Conservation (phyloP, 2,329 filamentous ascomycete species). For the Trichoderma semiorbis region DNA sequence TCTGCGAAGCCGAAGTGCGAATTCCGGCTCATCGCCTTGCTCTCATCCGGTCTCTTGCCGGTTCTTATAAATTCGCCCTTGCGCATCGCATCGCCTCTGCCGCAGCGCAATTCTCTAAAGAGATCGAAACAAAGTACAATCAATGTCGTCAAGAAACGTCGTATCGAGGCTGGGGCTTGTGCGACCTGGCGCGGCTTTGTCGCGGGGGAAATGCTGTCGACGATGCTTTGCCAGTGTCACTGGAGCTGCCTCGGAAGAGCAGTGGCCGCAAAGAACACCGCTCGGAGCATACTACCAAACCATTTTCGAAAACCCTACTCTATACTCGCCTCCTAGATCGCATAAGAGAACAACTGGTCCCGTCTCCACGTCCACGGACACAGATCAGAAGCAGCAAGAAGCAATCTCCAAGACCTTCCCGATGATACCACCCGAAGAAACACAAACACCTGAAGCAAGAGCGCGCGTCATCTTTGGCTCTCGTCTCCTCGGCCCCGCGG, state of each 20-base stretch:
- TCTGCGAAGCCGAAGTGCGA: constrained; percentile 14
- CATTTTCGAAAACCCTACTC: constrained; percentile 48
- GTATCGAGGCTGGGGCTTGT: constrained; percentile 31
- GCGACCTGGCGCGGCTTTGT: constrained; percentile 22
- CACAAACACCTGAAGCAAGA: constrained; percentile 47
- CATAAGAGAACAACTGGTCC: constrained; percentile 39
- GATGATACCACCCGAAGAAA: constrained; percentile 15
- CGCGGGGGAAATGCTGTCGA: constrained; percentile 19
- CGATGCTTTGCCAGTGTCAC: constrained; percentile 30
- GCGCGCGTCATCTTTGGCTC: constrained; percentile 77
- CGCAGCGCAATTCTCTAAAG: neutral
- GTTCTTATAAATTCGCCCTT: neutral
- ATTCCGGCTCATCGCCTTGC: neutral
- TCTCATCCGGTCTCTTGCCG: neutral
- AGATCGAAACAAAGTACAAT: constrained; percentile 22
- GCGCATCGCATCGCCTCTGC: neutral
- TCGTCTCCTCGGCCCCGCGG: constrained; percentile 68
- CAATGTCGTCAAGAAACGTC: constrained; percentile 30
- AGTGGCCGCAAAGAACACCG: constrained; percentile 41
- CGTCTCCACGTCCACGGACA: constrained; percentile 37
- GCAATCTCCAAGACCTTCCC: constrained; percentile 15
- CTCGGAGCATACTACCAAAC: constrained; percentile 58
- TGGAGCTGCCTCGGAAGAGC: constrained; percentile 22
- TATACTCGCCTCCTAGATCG: constrained; percentile 38
- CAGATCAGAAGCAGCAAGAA: constrained; percentile 14